Evolutionary conservation across 208 protist species (phyloP), one percentile per base, ranked within the genome.

Genomic region (Wallacemonas sp.): DNA sequence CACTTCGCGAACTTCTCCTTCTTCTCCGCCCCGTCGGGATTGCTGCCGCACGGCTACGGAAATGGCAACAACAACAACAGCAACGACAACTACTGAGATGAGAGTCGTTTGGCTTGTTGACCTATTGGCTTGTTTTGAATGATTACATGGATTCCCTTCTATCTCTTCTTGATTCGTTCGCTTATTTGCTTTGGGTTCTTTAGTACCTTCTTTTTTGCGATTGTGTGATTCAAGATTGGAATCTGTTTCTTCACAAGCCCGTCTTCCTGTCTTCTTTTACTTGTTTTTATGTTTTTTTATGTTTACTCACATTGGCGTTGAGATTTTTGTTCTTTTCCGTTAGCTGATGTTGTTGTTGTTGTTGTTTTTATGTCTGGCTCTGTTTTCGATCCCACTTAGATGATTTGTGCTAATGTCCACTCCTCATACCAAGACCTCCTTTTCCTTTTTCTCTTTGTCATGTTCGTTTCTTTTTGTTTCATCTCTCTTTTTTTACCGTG

Each of bases 1-100:
- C 65, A 70, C 55, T 70, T 64, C 29, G 33, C 43, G 21, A 70
- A 70, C 65, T 70, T 70, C 34, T 70, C 65, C 30, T 70, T 70
- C 43, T 44, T 57, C 27, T 61, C 56, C 3, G 36, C 52, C n/a
- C 44, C 52, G 26, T 58, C 52, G 8, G 52, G 30, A 9, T 8
- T 58, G 14, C 52, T 58, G 26, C 52, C 52, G 12, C 30, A 30
- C 11, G 52, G 52, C 9, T 58, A 55, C 47, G 41, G 16, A 8
- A 47, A 21, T 1, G 52, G 52, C 9, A 16, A 24, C 32, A 24
- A 27, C 30, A 19, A 48, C 39, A 46, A 21, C 11, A 36, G 38
- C 24, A 61, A 36, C 6, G 48, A 47, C 2, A 39, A 60, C 1
- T 19, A 8, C 9, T 24, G 41, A 44, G 56, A 32, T 44, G 11